These are phyloP conservation scores for Colletotrichum musicola DNA, from an alignment of 2,329 filamentous ascomycete genomes.

Conservation along the genomic window DNA sequence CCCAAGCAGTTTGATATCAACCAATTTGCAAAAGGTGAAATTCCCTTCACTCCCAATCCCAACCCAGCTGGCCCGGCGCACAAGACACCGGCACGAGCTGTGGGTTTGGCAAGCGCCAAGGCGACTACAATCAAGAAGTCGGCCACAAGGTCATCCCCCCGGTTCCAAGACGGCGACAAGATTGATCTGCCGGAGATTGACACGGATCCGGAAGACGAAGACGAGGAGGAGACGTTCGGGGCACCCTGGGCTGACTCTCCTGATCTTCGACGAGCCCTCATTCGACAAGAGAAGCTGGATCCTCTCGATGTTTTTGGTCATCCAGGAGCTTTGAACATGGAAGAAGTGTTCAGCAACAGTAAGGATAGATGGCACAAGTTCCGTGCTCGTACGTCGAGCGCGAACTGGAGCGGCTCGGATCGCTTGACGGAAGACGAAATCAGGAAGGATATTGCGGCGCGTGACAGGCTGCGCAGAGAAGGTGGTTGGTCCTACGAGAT, in stretches of 20 bases:
- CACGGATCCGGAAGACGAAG: constrained; percentile 92
- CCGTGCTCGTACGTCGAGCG: constrained; percentile 90
- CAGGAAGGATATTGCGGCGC: constrained; percentile 80
- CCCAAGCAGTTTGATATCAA: constrained; percentile 84
- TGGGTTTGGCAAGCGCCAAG: constrained; percentile 60
- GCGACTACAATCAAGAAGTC: constrained; percentile 68
- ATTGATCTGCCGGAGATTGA: constrained; percentile 96
- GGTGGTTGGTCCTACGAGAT: constrained; percentile 86
- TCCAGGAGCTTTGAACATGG: constrained; percentile 90
- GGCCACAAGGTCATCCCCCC: constrained; percentile 78
- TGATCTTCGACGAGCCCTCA: constrained; percentile 80
- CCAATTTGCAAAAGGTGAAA: constrained; percentile 89
- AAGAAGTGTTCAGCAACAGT: constrained; percentile 93
- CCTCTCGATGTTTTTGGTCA: constrained; percentile 90
- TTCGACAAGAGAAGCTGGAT: constrained; percentile 87
- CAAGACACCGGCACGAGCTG: constrained; percentile 77
- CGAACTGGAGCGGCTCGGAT: constrained; percentile 91
- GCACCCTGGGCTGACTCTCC: constrained; percentile 92
- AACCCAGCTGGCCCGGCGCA: constrained; percentile 67
- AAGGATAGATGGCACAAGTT: constrained; percentile 90
- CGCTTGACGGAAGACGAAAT: constrained; percentile 89
- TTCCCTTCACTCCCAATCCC: constrained; percentile 84
- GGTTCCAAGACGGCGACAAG: constrained; percentile 88
- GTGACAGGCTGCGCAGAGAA: constrained; percentile 83
- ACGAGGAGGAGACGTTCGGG: constrained; percentile 74